Percentiles rank a stretch among this genome's conserved stretches.
phyloP scores from a whole-genome alignment of 2,329 filamentous ascomycete species.

The Trichoderma guizhouense region DNA sequence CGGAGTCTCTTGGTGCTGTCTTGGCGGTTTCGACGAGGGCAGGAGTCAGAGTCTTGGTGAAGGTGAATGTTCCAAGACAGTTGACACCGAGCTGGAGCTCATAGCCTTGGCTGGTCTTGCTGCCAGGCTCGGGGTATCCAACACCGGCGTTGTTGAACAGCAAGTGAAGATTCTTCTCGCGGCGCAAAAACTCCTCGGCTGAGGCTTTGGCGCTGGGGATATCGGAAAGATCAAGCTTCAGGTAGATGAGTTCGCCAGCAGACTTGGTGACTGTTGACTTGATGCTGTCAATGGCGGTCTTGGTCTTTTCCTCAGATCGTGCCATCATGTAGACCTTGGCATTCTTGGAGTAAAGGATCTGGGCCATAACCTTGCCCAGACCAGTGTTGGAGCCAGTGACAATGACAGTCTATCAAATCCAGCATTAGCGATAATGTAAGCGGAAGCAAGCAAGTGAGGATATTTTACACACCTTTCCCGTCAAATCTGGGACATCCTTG shows the following conservation, averaged over 20 bases:
- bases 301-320: slow-evolving; percentile 42
- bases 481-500: slow-evolving; percentile 61
- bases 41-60: slow-evolving; percentile 38
- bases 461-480: slow-evolving; percentile 44
- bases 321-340: slow-evolving; percentile 53
- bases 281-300: slow-evolving; percentile 43
- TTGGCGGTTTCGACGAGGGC: slow-evolving; percentile 32
- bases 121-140: slow-evolving; percentile 35
- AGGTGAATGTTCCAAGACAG: slow-evolving; percentile 37
- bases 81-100: slow-evolving; percentile 44
- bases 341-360: slow-evolving; percentile 52
- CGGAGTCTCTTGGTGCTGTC: slow-evolving; percentile 25
- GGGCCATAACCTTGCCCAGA: slow-evolving; percentile 49
- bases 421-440: neutral
- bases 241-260: slow-evolving; percentile 38
- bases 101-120: slow-evolving; percentile 21
- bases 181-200: slow-evolving; percentile 24
- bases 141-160: slow-evolving; percentile 44
- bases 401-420: slow-evolving; percentile 42
- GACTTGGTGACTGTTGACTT: slow-evolving; percentile 32
- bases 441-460: neutral
- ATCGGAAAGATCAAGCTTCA: slow-evolving; percentile 42
- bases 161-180: slow-evolving; percentile 32
- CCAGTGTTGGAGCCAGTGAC: slow-evolving; percentile 43
- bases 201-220: slow-evolving; percentile 30